Evolutionary conservation across 2,329 filamentous ascomycete genomes (phyloP).

Genomic region (Drechmeria coniospora): DNA sequence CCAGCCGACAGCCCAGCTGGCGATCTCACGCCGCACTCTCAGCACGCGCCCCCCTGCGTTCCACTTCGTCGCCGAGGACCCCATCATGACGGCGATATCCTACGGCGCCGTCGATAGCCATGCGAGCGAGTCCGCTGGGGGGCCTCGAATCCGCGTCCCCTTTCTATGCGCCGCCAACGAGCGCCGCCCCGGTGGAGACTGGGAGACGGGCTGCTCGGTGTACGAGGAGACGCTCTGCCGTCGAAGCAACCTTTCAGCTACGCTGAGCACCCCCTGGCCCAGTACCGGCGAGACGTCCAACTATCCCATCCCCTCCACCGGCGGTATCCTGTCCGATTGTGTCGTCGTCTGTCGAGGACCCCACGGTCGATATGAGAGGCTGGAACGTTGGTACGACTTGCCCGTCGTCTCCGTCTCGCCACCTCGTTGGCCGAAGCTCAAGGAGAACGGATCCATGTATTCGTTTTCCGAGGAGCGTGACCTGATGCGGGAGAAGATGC

Average conservation of each 20-base stretch:
- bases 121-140: slow-evolving; percentile 16
- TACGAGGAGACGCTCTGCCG: slow-evolving; percentile 55
- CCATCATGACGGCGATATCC: slow-evolving; percentile 42
- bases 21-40: slow-evolving; percentile 18
- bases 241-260: slow-evolving; percentile 57
- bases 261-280: slow-evolving; percentile 45
- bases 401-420: slow-evolving; percentile 64
- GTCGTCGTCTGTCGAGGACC: slow-evolving; percentile 63
- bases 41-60: slow-evolving; percentile 28
- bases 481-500: slow-evolving; percentile 59
- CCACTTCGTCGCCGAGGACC: slow-evolving; percentile 39
- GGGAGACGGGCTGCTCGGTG: slow-evolving; percentile 45
- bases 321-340: slow-evolving; percentile 53
- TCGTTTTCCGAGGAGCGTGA: slow-evolving; percentile 57
- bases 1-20: slow-evolving; percentile 31
- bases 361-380: slow-evolving; percentile 46
- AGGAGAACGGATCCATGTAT: slow-evolving; percentile 50
- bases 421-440: slow-evolving; percentile 57
- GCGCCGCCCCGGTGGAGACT: slow-evolving; percentile 62
- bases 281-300: slow-evolving; percentile 30
- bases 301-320: slow-evolving; percentile 57
- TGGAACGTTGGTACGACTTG: slow-evolving; percentile 39
- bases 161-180: slow-evolving; percentile 65
- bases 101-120: slow-evolving; percentile 31
- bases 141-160: slow-evolving; percentile 31